Conservation (phyloP, 345 rosid genomes). For the Pelargonium nanum region DNA sequence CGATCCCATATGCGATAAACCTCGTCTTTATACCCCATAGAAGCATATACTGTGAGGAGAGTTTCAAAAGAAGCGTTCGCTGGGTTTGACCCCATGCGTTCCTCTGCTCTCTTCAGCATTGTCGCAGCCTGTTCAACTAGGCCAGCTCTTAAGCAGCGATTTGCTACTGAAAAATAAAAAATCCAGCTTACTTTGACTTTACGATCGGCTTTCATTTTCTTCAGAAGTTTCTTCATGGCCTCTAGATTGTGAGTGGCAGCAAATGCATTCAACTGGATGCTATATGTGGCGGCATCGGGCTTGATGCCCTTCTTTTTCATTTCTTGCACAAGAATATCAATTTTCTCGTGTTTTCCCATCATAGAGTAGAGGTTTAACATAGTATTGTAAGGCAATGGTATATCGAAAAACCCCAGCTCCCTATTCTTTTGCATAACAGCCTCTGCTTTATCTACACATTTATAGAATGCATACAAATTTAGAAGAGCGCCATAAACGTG, state of each 20-base stretch:
- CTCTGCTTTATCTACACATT: constrained; percentile 46
- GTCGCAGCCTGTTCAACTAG: constrained; percentile 25
- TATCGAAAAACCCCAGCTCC: constrained; percentile 44
- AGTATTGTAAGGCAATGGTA: constrained; percentile 36
- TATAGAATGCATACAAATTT: constrained; percentile 64
- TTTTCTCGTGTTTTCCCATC: constrained; percentile 23
- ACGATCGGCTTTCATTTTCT: constrained; percentile 35
- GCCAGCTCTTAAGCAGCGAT: constrained; percentile 41
- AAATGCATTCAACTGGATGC: constrained; percentile 44
- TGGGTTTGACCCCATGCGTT: constrained; percentile 7
- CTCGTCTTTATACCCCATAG: constrained; percentile 34
- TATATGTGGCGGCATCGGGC: constrained; percentile 25
- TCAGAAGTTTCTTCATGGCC: constrained; percentile 44
- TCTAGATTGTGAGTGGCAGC: constrained; percentile 28
- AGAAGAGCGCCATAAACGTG: constrained; percentile 86
- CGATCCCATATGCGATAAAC: constrained; percentile 46
- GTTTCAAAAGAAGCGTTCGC: constrained; percentile 24
- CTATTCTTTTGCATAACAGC: constrained; percentile 59
- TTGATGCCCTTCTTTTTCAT: constrained; percentile 39
- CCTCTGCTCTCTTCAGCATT: constrained; percentile 41
- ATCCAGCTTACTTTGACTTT: constrained; percentile 30
- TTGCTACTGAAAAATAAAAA: constrained; percentile 31
- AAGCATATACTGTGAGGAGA: constrained; percentile 37
- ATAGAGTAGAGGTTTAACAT: constrained; percentile 44
- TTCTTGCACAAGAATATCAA: constrained; percentile 36